Conservation (phyloP, 2,329 filamentous ascomycete genomes). For the Claviceps sorghi region DNA sequence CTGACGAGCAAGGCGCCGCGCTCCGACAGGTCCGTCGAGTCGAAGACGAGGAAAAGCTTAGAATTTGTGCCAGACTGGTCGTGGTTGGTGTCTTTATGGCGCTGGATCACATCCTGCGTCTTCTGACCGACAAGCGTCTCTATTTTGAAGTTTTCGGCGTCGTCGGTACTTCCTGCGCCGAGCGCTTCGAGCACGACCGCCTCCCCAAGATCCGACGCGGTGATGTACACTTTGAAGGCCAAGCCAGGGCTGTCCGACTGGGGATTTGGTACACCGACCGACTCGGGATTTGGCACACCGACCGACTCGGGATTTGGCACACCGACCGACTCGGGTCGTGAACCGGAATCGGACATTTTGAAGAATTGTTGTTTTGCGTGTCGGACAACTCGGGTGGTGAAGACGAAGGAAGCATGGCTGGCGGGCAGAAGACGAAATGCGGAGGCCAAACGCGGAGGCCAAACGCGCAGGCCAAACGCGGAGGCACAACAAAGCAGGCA, state of each 20-base stretch:
- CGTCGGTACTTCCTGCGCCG: background rate
- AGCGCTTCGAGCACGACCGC: background rate
- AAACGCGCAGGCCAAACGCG: no score
- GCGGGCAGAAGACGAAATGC: background rate
- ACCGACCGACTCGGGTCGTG: no score
- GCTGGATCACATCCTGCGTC: background rate
- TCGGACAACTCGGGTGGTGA: background rate
- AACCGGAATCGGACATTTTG: background rate
- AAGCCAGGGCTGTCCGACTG: background rate
- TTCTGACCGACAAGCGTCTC: background rate
- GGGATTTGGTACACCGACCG: background rate
- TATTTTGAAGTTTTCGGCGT: background rate
- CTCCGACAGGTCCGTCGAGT: background rate
- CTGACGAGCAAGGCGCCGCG: slow-evolving; percentile 2
- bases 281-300: background rate
- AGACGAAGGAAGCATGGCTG: background rate
- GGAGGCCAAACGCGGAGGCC: background rate
- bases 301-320: background rate
- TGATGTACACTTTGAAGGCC: background rate
- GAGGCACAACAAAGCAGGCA: no score
- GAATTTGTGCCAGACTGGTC: background rate
- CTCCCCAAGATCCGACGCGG: background rate
- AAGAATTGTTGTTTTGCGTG: background rate
- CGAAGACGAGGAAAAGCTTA: slow-evolving; percentile 2
- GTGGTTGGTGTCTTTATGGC: background rate